phyloP scores from a whole-genome alignment of 2,329 filamentous ascomycete species.

The Diaporthe destruens region DNA sequence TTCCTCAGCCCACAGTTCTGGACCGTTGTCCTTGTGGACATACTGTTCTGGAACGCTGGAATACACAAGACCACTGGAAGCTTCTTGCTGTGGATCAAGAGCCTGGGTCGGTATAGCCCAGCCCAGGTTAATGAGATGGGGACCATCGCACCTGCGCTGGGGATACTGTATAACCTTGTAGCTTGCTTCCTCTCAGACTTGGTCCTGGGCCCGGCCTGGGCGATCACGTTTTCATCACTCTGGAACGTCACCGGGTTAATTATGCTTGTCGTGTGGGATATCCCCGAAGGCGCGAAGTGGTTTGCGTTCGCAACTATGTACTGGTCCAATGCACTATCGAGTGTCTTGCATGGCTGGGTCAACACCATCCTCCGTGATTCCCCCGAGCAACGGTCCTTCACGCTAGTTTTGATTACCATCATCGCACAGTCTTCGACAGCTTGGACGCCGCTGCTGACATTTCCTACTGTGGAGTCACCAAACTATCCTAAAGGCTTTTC shows the following conservation, averaged over 20 bases:
- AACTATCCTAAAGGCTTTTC: slow-evolving; percentile 58
- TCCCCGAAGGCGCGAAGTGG: slow-evolving; percentile 66
- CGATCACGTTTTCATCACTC: slow-evolving; percentile 63
- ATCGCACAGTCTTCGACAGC: slow-evolving; percentile 67
- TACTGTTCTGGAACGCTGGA: slow-evolving; percentile 69
- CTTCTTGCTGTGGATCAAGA: slow-evolving; percentile 71
- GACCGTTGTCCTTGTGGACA: slow-evolving; percentile 62
- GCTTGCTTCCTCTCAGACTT: slow-evolving; percentile 68
- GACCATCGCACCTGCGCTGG: slow-evolving; percentile 64
- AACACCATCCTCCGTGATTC: slow-evolving; percentile 62
- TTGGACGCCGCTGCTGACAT: slow-evolving; percentile 67
- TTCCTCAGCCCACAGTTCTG: slow-evolving; percentile 61
- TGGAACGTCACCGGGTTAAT: slow-evolving; percentile 66
- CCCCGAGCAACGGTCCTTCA: slow-evolving; percentile 61
- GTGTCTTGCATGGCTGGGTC: slow-evolving; percentile 68
- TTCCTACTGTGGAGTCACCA: slow-evolving; percentile 59
- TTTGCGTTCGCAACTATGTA: slow-evolving; percentile 65
- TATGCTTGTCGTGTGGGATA: slow-evolving; percentile 68
- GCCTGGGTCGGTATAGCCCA: slow-evolving; percentile 60
- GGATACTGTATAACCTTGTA: slow-evolving; percentile 68
- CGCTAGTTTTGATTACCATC: slow-evolving; percentile 63
- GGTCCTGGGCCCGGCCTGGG: slow-evolving; percentile 64
- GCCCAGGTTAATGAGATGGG: slow-evolving; percentile 64
- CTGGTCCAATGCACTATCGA: slow-evolving; percentile 63
- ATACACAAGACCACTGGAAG: slow-evolving; percentile 60